Conservation (phyloP, 495 filamentous ascomycete species). For the Sordaria brevicollis region DNA sequence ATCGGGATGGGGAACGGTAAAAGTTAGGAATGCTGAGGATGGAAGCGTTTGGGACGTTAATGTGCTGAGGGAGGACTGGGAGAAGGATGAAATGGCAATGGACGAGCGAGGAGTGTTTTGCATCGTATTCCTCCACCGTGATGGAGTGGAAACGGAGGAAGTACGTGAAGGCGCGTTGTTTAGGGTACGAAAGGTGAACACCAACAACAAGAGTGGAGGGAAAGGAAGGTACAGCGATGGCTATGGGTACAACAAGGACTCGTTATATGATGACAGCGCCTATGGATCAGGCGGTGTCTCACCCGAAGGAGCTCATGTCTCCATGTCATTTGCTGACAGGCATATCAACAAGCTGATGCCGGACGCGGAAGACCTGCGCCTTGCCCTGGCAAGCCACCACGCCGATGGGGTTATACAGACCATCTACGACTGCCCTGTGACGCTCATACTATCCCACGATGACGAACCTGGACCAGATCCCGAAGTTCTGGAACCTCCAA, state of each 20-base stretch:
- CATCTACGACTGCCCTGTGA: constrained; percentile 14
- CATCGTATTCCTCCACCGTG: neutral
- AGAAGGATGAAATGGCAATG: neutral
- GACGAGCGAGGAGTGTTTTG: neutral
- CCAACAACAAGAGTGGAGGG: neutral
- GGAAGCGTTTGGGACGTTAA: neutral
- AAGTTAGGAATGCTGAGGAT: neutral
- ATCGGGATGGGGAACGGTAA: neutral
- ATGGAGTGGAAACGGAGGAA: accelerated
- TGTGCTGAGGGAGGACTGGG: neutral
- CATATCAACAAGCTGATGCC: neutral
- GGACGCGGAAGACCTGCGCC: neutral
- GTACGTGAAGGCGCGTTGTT: neutral
- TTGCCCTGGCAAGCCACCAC: neutral
- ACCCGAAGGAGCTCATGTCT: neutral
- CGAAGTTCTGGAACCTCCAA: neutral
- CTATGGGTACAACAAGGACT: neutral
- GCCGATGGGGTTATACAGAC: neutral
- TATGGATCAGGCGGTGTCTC: neutral
- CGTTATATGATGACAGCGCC: neutral
- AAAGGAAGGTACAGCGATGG: neutral
- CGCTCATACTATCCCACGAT: neutral
- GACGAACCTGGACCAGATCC: neutral
- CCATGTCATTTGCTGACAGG: neutral
- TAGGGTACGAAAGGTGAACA: neutral